phyloP scores from a whole-genome alignment of 2,329 filamentous ascomycete species.

The Ophiocordyceps robertsii region DNA sequence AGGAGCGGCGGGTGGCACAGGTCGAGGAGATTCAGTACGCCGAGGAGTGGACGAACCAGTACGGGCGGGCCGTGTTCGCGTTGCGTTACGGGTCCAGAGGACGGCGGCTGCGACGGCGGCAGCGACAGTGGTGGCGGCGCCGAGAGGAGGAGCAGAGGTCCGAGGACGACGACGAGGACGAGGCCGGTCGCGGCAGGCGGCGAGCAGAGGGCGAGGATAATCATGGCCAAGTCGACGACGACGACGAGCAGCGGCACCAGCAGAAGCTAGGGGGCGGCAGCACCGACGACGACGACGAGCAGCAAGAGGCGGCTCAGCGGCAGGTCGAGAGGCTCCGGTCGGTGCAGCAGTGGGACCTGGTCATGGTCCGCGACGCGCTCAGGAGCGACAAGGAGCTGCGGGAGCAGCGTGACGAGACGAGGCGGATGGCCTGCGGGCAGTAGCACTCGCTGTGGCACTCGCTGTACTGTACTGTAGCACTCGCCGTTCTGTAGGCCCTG shows the following conservation, averaged over 20 bases:
- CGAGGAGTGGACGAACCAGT: slow-evolving; percentile 13
- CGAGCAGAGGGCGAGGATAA: no score
- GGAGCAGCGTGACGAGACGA: background rate
- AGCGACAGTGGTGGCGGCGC: background rate
- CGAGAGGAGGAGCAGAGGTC: background rate
- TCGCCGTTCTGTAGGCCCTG: no score
- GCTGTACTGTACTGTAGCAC: no score
- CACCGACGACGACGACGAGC: background rate
- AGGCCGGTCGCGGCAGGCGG: no score
- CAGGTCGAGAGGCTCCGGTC: slow-evolving; percentile 5
- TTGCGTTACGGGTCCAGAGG: slow-evolving; percentile 2
- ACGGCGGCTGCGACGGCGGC: background rate
- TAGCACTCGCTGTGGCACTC: no score
- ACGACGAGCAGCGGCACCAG: no score
- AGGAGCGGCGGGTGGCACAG: slow-evolving; percentile 2
- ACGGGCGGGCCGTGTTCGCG: slow-evolving; percentile 10
- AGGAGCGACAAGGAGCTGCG: slow-evolving; percentile 5
- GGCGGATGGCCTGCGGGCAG: no score
- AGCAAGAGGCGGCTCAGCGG: background rate
- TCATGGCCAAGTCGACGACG: no score
- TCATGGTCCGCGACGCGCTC: slow-evolving; percentile 9
- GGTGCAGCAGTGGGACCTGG: slow-evolving; percentile 9
- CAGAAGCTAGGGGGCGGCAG: background rate
- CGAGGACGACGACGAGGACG: background rate
- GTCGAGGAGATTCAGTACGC: slow-evolving; percentile 13